Base-by-base conservation (phyloP, 1,139 yeast genomes). In the Pichia sp. region DNA sequence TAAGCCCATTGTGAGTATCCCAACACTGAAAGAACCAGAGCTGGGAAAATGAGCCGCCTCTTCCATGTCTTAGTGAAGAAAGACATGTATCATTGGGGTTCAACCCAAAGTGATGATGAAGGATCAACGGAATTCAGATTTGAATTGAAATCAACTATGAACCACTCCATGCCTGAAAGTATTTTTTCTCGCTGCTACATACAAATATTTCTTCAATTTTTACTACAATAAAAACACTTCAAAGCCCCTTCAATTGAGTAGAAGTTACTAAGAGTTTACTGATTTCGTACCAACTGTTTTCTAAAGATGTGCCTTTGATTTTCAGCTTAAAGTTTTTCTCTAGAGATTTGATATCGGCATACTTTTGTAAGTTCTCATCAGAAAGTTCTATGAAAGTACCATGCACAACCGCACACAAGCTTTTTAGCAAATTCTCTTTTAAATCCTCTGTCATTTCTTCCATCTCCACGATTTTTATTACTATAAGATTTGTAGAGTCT, bases 261-360 rank as follows among this genome's bases (percentile, higher is more conserved):
- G 46, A 33, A 6, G 51, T 46, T 1, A 57, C 51, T 4, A 58
- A 39, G 1, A 51, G 24, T 37, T 61, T 44, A 23, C 50, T 51
- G 15, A 58, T 37, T 26, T 34, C 39, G 4, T 31, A 46, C 18
- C 39, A 22, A 35, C 57, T 53, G 2, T 44, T 42, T 2, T 47
- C 39, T 12, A 43, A 62, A 59, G 53, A 66, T 59, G 58, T 67
- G 57, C 66, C 74, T 67, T 9, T 28, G 11, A 40, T 28, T 10
- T 42, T 38, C 7, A 56, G 42, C 38, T 58, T 59, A 43, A 49
- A 57, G 31, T 56, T 52, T 35, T 51, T 49, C 22, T 64, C 64
- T 21, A 74, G 55, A 3, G 55, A 32, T 12, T 57, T 55, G 9
- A 58, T 41, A 43, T 72, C 68, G 15, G 62, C 58, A 28, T 54